Percentiles rank a stretch among this genome's conserved stretches.
Conservation (phyloP, 768 basidiomycete genomes). For the Xerocomus spinulosus region DNA sequence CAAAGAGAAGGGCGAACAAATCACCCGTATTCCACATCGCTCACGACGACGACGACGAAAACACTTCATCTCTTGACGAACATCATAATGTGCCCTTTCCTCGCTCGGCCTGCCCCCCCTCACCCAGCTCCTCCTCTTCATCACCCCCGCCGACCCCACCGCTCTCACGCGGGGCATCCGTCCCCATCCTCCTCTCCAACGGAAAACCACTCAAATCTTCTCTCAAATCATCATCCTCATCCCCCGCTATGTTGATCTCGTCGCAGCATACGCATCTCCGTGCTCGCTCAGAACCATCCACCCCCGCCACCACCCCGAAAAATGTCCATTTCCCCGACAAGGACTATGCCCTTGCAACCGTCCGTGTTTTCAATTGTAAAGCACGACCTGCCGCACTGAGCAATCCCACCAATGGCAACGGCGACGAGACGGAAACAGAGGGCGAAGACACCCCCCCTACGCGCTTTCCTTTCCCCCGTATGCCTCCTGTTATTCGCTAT, state of each 20-base stretch:
- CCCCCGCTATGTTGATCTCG: conserved; percentile 10
- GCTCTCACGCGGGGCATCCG: conserved; percentile 34
- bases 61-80: conserved; percentile 15
- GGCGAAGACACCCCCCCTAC: conserved; percentile 14
- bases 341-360: conserved; percentile 54
- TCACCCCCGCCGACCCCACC: conserved; percentile 5
- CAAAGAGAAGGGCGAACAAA: conserved; percentile 32
- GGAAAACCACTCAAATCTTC: conserved; percentile 87
- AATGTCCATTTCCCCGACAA: conserved; percentile 84
- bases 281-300: conserved; percentile 57
- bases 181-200: conserved; percentile 53
- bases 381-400: conserved; percentile 64
- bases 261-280: conserved; percentile 21
- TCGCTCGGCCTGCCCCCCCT: conserved; percentile 21
- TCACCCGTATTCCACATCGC: conserved; percentile 17
- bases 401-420: conserved; percentile 11
- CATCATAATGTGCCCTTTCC: conserved; percentile 40
- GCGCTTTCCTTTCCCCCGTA: conserved; percentile 27
- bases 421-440: conserved; percentile 47
- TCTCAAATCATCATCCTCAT: conserved; percentile 51
- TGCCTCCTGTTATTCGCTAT: conserved; percentile 11
- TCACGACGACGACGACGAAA: conserved; percentile 25
- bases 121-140: not conserved
- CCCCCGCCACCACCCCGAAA: conserved; percentile 56
- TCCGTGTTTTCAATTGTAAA: conserved; percentile 58